These are phyloP conservation scores for Metarhizium anisopliae DNA, from an alignment of 2,329 filamentous ascomycete genomes.

Conservation along the genomic window DNA sequence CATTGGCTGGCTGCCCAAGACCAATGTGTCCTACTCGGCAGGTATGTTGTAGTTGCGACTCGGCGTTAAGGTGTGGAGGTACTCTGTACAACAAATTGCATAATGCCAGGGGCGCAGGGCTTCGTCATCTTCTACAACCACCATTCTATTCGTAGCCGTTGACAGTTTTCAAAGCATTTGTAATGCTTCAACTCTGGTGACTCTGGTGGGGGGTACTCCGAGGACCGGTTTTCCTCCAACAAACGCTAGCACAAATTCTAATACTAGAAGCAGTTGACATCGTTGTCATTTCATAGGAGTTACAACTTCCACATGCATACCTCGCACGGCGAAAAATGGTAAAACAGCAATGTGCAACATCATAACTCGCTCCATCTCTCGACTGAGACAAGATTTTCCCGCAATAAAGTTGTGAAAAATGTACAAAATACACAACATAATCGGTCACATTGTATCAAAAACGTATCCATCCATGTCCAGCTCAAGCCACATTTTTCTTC, in stretches of 20 bases:
- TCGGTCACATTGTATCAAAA: background rate
- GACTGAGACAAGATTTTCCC: background rate
- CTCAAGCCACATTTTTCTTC: background rate
- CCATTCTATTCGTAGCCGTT: background rate
- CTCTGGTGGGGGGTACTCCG: background rate
- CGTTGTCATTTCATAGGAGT: background rate
- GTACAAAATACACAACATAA: background rate
- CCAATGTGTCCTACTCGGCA: too few species aligned
- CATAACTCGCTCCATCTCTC: background rate
- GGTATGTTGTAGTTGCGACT: too few species aligned
- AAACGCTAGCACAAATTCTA: background rate
- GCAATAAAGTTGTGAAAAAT: background rate
- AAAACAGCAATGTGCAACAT: background rate
- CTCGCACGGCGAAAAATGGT: background rate
- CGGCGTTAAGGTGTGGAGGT: too few species aligned
- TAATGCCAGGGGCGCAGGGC: too few species aligned
- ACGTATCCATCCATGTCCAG: background rate
- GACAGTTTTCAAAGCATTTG: background rate
- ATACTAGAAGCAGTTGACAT: background rate
- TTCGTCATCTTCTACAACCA: background rate
- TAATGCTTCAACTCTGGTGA: background rate
- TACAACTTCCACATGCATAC: background rate
- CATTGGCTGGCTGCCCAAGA: too few species aligned
- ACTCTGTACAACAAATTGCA: too few species aligned
- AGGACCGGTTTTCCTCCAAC: background rate